Evolutionary conservation across 2,329 filamentous ascomycete species (phyloP).

Genomic region (Neopestalotiopsis rosae): DNA sequence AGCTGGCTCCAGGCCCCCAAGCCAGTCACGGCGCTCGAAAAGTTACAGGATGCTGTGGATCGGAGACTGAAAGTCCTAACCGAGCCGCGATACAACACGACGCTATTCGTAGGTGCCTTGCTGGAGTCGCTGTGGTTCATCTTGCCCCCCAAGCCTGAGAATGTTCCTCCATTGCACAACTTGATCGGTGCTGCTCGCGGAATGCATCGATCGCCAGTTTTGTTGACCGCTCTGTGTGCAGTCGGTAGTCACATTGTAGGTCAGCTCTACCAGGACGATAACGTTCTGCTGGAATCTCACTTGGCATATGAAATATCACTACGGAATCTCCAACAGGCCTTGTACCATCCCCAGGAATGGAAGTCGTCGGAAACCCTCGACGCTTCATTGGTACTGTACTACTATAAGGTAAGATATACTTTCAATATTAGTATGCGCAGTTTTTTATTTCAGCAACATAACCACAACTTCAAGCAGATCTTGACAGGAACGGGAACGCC

Average conservation of each 20-base stretch:
- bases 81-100: not conserved
- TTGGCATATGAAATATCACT: constrained; percentile 15
- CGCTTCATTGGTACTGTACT: constrained; percentile 1
- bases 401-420: constrained; percentile 8
- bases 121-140: constrained; percentile 7
- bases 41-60: constrained; percentile 1
- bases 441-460: not conserved
- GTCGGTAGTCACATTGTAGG: constrained; percentile 17
- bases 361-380: constrained; percentile 17
- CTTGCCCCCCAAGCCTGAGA: not conserved
- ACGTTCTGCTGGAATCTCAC: constrained; percentile 14
- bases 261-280: constrained; percentile 12
- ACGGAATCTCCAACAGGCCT: constrained; percentile 8
- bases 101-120: constrained; percentile 17
- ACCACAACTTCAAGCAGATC: not conserved
- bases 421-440: too few species aligned
- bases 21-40: constrained; percentile 11
- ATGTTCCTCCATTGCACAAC: not conserved
- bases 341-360: constrained; percentile 20
- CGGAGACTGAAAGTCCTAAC: not conserved
- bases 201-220: constrained; percentile 4
- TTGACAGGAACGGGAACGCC: not conserved
- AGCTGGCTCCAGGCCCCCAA: not conserved
- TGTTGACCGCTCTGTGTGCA: constrained; percentile 14
- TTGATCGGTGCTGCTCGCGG: constrained; percentile 4